Conservation (phyloP, 768 basidiomycete genomes). For the Boletales sp. region DNA sequence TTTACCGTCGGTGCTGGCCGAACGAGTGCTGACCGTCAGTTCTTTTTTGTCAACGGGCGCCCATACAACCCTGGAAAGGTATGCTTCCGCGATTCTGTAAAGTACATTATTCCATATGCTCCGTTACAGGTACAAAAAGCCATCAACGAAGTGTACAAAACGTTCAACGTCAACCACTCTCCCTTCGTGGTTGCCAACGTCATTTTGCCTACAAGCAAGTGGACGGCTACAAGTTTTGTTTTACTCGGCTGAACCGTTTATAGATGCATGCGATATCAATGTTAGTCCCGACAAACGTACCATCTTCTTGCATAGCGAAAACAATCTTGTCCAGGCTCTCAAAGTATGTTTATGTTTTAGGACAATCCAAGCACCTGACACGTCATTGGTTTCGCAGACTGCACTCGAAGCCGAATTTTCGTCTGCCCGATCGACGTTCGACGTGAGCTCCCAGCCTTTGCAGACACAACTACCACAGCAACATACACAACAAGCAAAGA, state of each 20-base stretch:
- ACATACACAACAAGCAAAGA: not conserved
- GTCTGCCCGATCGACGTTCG: slow-evolving; percentile 69
- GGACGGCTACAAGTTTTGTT: no score
- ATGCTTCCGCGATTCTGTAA: not conserved
- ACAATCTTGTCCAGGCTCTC: slow-evolving; percentile 69
- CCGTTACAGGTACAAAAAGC: slow-evolving; percentile 1
- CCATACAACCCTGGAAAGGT: slow-evolving; percentile 49
- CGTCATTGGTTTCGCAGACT: slow-evolving; percentile 35
- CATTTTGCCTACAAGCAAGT: slow-evolving; percentile 70
- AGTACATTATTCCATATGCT: not conserved
- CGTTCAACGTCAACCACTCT: slow-evolving; percentile 2
- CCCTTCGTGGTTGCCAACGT: slow-evolving; percentile 48
- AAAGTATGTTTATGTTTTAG: slow-evolving; percentile 47
- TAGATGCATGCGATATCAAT: slow-evolving; percentile 87
- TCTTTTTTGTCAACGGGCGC: slow-evolving; percentile 88
- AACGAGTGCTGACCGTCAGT: slow-evolving; percentile 80
- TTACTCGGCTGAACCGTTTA: not conserved
- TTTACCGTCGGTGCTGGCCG: slow-evolving; percentile 75
- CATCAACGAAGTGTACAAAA: slow-evolving; percentile 4
- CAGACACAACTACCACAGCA: slow-evolving; percentile 16
- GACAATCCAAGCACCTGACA: not conserved
- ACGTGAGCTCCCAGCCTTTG: slow-evolving; percentile 35
- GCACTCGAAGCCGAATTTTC: slow-evolving; percentile 69
- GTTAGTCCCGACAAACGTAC: slow-evolving; percentile 97
- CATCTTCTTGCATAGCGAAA: slow-evolving; percentile 86